These are phyloP conservation scores for Talaromyces sp. DNA, from an alignment of 2,329 filamentous ascomycete genomes.

Conservation along the genomic window DNA sequence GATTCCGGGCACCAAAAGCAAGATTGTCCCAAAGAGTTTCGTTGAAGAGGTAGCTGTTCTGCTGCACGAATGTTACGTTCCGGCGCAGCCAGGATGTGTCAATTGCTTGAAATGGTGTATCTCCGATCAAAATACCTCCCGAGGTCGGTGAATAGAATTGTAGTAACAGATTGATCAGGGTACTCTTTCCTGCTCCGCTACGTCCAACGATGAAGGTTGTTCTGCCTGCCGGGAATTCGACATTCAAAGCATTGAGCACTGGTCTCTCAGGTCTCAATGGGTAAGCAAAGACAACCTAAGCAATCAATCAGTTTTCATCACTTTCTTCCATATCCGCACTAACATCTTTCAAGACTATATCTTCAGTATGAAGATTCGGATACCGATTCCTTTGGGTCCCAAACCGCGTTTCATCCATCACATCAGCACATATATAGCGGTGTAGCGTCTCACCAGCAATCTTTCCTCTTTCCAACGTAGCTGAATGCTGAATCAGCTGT, in stretches of 20 bases:
- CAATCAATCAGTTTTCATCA: background rate
- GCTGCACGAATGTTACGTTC: conserved; percentile 78
- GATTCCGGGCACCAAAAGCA: conserved; percentile 60
- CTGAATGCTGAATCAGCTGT: conserved; percentile 68
- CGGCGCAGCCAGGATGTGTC: conserved; percentile 68
- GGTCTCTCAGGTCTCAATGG: conserved; percentile 61
- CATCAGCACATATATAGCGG: conserved; percentile 38
- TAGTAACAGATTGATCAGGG: conserved; percentile 72
- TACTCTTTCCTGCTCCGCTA: conserved; percentile 92
- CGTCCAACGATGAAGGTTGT: conserved; percentile 77
- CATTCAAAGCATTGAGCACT: conserved; percentile 59
- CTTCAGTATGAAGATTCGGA: conserved; percentile 54
- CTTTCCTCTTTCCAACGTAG: conserved; percentile 75
- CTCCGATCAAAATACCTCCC: conserved; percentile 69
- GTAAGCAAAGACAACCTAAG: conserved; percentile 76
- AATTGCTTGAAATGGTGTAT: conserved; percentile 57
- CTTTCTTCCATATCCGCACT: conserved; percentile 16
- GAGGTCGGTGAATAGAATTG: conserved; percentile 66
- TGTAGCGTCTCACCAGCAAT: conserved; percentile 65
- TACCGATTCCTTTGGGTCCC: conserved; percentile 26
- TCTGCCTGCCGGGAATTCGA: conserved; percentile 68
- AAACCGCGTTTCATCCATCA: conserved; percentile 16
- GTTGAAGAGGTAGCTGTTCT: conserved; percentile 75
- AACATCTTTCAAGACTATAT: conserved; percentile 68
- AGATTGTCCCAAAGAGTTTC: conserved; percentile 77